These are phyloP conservation scores for Sanghuangporus baumii DNA, from an alignment of 1,284 basidiomycete species.

Conservation along the genomic window DNA sequence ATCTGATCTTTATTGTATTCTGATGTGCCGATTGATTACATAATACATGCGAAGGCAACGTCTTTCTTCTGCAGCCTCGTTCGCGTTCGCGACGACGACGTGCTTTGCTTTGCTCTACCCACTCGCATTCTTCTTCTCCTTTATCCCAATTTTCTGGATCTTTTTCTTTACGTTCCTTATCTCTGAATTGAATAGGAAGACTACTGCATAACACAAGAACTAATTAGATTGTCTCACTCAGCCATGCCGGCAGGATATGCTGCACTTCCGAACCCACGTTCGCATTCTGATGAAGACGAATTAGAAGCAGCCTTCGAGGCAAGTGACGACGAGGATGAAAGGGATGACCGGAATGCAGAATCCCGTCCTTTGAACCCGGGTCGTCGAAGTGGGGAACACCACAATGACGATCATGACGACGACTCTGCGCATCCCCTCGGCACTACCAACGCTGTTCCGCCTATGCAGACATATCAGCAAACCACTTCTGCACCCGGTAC, in stretches of 20 bases:
- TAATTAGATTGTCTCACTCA: background rate
- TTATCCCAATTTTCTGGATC: background rate
- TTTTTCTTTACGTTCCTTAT: background rate
- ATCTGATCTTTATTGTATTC: background rate
- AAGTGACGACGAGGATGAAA: constrained; percentile 60
- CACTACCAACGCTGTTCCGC: background rate
- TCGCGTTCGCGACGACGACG: background rate
- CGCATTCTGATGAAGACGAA: constrained; percentile 48
- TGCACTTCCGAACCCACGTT: constrained; percentile 55
- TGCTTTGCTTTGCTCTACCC: constrained; percentile 1
- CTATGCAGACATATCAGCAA: background rate
- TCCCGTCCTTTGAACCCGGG: constrained; percentile 46
- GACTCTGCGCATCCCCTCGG: background rate
- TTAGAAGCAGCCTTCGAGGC: constrained; percentile 77
- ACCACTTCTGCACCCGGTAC: constrained; percentile 31
- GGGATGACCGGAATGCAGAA: constrained; percentile 36
- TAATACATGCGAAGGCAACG: background rate
- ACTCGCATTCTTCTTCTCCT: background rate
- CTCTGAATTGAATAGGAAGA: background rate
- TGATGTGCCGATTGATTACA: background rate
- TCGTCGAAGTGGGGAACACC: constrained; percentile 18
- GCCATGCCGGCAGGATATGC: constrained; percentile 65
- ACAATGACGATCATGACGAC: constrained; percentile 1
- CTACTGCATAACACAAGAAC: background rate
- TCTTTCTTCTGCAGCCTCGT: background rate